Conservation (phyloP, 2,329 filamentous ascomycete species). For the Nemania bipapillata region DNA sequence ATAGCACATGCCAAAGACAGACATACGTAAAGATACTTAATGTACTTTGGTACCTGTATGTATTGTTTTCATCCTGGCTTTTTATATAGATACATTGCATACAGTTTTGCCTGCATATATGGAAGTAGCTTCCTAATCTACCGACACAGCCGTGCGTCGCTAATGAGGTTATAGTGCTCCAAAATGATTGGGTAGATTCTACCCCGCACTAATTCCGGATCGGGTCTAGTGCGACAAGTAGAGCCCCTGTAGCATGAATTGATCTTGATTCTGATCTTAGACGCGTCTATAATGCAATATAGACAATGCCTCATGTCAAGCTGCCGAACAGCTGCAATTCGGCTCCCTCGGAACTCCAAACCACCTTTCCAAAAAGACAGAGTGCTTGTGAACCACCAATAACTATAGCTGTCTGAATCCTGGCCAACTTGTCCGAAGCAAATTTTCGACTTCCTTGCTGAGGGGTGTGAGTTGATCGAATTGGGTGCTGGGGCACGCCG, state of each 20-base stretch:
- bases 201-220: constrained; percentile 25
- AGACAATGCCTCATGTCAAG: constrained; percentile 31
- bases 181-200: constrained; percentile 26
- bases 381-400: background rate
- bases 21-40: too few relatives aligned
- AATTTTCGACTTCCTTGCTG: constrained; percentile 18
- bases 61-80: too few relatives aligned
- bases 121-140: too few relatives aligned
- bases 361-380: background rate
- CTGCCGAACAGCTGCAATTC: constrained; percentile 7
- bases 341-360: constrained; percentile 9
- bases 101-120: too few relatives aligned
- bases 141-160: constrained; percentile 15
- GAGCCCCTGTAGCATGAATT: constrained; percentile 17
- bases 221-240: constrained; percentile 24
- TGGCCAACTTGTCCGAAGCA: constrained; percentile 23
- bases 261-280: constrained; percentile 17
- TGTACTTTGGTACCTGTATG: background rate
- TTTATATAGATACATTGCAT: too few relatives aligned
- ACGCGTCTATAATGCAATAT: constrained; percentile 6
- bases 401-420: background rate
- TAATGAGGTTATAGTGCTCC: constrained; percentile 14
- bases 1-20: too few relatives aligned
- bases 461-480: constrained; percentile 5
- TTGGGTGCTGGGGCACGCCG: constrained; percentile 13